A percentile compares a stretch with the other conserved stretches of the same genome.
Conservation (phyloP, 371 early-diverging fungal genomes). For the Mucor ambiguus region DNA sequence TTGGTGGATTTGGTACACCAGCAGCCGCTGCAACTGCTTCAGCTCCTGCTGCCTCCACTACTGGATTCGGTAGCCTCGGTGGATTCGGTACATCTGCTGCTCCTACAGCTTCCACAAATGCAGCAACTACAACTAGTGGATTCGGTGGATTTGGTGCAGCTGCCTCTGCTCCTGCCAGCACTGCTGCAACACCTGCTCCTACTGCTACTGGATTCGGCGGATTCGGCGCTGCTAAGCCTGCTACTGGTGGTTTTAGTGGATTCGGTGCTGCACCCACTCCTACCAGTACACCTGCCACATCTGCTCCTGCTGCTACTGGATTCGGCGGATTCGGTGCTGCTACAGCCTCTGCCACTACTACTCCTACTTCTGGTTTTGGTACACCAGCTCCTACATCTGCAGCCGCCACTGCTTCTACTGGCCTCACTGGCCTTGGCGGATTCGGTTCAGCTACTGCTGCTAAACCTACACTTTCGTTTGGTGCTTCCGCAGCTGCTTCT, state of each 20-base stretch:
- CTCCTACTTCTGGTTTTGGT: conserved; percentile 17
- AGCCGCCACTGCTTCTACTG: conserved; percentile 17
- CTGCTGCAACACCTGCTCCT: conserved; percentile 11
- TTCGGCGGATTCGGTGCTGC: conserved; percentile 30
- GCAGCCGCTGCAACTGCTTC: conserved; percentile 25
- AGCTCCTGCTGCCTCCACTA: conserved; percentile 18
- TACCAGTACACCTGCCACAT: conserved; percentile 13
- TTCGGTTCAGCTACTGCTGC: conserved; percentile 17
- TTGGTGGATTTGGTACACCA: conserved; percentile 27
- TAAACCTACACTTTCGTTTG: conserved; percentile 36
- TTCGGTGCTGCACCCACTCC: conserved; percentile 9
- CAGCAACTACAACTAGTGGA: conserved; percentile 18
- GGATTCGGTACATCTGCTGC: conserved; percentile 18
- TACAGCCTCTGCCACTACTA: conserved; percentile 6
- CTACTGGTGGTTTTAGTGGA: conserved; percentile 16
- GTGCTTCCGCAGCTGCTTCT: conserved; percentile 12
- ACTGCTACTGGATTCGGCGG: conserved; percentile 21
- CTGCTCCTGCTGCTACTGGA: conserved; percentile 16
- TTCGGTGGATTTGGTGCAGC: conserved; percentile 34
- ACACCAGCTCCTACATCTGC: conserved; percentile 13
- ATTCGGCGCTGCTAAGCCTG: conserved; percentile 11
- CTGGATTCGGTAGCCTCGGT: conserved; percentile 14
- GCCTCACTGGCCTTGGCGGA: conserved; percentile 27
- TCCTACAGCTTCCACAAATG: conserved; percentile 9
- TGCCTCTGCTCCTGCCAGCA: conserved; percentile 25